Evolutionary conservation across 225 moss, liverwort and hornwort genomes (phyloP).

Genomic region (Neckera pumila): DNA sequence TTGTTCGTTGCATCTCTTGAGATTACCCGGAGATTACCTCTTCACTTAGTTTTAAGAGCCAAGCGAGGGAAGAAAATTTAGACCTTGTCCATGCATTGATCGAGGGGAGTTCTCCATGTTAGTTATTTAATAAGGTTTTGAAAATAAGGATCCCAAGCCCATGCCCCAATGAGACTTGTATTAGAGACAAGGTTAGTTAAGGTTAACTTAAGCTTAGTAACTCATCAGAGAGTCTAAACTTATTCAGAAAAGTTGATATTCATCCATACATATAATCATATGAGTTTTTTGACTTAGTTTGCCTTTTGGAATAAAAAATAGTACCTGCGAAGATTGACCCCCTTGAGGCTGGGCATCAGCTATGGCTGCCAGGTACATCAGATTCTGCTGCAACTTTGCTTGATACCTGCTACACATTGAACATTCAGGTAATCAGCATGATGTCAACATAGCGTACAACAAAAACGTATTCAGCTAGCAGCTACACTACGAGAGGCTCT

Average conservation of each 20-base stretch:
- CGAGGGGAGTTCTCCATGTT: background rate
- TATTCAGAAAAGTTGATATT: background rate
- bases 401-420: slow-evolving; percentile 36
- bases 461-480: background rate
- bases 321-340: slow-evolving; percentile 41
- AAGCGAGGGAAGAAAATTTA: background rate
- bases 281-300: background rate
- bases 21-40: background rate
- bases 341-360: slow-evolving; percentile 57
- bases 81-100: background rate
- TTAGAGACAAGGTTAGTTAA: background rate
- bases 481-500: background rate
- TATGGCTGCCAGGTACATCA: slow-evolving; percentile 52
- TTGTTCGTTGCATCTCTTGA: background rate
- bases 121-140: background rate
- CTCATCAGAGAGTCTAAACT: background rate
- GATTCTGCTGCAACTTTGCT: slow-evolving; percentile 57
- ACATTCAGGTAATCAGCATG: background rate
- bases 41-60: background rate
- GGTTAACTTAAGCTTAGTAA: background rate
- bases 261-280: background rate
- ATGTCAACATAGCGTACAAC: background rate
- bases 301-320: background rate
- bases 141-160: background rate
- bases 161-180: background rate